phyloP scores from a whole-genome alignment of 306 rosid genomes.

The Erythrophleum fordii region DNA sequence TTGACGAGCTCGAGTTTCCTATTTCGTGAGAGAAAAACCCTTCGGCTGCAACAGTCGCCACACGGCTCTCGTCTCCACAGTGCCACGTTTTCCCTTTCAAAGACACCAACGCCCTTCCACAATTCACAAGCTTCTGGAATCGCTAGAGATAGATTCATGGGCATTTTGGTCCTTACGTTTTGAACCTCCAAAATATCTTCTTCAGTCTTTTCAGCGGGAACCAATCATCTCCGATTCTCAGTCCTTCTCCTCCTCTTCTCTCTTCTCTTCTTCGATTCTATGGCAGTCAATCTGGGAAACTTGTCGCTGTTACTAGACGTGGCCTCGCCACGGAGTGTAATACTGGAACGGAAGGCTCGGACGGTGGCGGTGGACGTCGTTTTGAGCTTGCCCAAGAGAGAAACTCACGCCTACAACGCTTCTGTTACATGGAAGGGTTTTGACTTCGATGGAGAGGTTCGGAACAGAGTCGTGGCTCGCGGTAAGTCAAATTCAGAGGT shows the following conservation, averaged over 20 bases:
- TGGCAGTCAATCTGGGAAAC: conserved; percentile 80
- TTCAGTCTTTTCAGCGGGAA: conserved; percentile 47
- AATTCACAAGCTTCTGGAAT: background rate
- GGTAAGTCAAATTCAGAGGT: conserved; percentile 65
- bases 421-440: conserved; percentile 49
- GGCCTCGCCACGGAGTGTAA: conserved; percentile 51
- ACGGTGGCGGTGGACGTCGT: conserved; percentile 58
- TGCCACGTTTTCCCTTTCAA: conserved; percentile 40
- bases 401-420: conserved; percentile 44
- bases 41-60: conserved; percentile 29
- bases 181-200: conserved; percentile 50
- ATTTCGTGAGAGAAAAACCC: background rate
- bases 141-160: background rate
- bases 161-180: conserved; percentile 35
- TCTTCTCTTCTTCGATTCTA: conserved; percentile 36
- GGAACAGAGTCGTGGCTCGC: conserved; percentile 67
- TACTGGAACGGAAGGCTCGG: conserved; percentile 63
- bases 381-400: conserved; percentile 65
- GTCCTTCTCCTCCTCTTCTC: background rate
- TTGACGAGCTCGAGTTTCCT: background rate
- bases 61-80: conserved; percentile 47
- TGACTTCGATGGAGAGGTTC: conserved; percentile 67
- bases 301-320: conserved; percentile 70
- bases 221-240: background rate
- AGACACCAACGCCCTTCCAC: conserved; percentile 4